phyloP scores from a whole-genome alignment of 805 yeast species.

The Wickerhamiella occidentalis region DNA sequence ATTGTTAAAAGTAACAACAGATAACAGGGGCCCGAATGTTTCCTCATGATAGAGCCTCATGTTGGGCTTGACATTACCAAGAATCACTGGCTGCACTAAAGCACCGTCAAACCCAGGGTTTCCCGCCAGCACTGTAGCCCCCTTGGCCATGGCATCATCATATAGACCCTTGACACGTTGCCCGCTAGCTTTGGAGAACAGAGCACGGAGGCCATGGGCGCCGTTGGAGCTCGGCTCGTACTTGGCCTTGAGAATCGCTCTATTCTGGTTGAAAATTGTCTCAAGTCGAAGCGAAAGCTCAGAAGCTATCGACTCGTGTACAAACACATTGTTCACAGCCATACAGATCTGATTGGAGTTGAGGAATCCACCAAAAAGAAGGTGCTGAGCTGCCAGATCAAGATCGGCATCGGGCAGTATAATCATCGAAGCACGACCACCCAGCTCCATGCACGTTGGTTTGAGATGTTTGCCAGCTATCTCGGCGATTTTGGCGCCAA shows the following conservation, averaged over 20 bases:
- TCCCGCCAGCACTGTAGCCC: background rate
- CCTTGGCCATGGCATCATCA: background rate
- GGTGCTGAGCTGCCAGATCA: background rate
- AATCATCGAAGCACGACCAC: background rate
- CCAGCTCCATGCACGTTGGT: conserved; percentile 2
- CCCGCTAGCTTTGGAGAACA: background rate
- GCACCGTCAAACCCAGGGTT: background rate
- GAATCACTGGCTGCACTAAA: background rate
- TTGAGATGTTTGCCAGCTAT: background rate
- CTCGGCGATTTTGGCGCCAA: background rate
- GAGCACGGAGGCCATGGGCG: background rate
- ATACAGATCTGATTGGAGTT: conserved; percentile 1
- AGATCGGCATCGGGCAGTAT: background rate
- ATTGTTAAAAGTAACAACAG: background rate
- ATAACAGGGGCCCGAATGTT: background rate
- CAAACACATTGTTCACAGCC: background rate
- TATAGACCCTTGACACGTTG: background rate
- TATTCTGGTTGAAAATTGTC: background rate
- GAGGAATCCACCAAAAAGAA: background rate
- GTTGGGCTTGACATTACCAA: background rate
- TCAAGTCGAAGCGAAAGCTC: background rate
- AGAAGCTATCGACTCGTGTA: background rate
- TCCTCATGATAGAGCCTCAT: background rate
- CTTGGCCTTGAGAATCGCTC: background rate
- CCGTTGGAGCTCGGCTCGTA: background rate